Percentiles rank a stretch among this genome's conserved stretches.
These are phyloP conservation scores for Amylocystis lapponica DNA, from an alignment of 768 basidiomycete species.

Conservation along the genomic window DNA sequence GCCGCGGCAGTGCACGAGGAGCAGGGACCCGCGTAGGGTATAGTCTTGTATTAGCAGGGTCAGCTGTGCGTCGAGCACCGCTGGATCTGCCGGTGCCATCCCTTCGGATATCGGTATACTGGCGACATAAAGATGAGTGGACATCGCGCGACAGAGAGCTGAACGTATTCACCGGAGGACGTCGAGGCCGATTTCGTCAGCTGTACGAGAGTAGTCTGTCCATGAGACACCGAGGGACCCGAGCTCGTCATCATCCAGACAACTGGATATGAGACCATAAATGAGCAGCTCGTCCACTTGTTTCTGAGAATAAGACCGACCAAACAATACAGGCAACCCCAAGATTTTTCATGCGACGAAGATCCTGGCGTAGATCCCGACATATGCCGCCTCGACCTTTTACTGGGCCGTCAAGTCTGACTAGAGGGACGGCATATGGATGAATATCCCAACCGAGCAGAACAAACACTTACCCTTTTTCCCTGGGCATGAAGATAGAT, in stretches of 20 bases:
- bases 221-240: conserved; percentile 83
- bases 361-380: conserved; percentile 72
- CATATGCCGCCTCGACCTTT: conserved; percentile 80
- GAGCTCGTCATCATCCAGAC: conserved; percentile 82
- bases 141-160: conserved; percentile 1
- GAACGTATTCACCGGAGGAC: conserved; percentile 58
- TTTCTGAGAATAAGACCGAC: conserved; percentile 34
- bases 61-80: conserved; percentile 60
- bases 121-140: conserved; percentile 1
- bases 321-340: conserved; percentile 82
- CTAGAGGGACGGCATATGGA: conserved; percentile 26
- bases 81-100: conserved; percentile 59
- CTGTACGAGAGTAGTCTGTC: conserved; percentile 63
- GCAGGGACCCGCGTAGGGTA: conserved; percentile 61
- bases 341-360: conserved; percentile 65
- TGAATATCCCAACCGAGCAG: not conserved
- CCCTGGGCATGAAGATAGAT: conserved; percentile 88
- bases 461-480: conserved; percentile 63
- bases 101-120: conserved; percentile 91
- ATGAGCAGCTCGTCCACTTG: not conserved
- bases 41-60: conserved; percentile 61
- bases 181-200: conserved; percentile 63
- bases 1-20: conserved; percentile 89
- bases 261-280: conserved; percentile 47
- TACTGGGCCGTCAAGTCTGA: conserved; percentile 67